Conservation (phyloP, 345 rosid species). For the Erucastrum elatum region DNA sequence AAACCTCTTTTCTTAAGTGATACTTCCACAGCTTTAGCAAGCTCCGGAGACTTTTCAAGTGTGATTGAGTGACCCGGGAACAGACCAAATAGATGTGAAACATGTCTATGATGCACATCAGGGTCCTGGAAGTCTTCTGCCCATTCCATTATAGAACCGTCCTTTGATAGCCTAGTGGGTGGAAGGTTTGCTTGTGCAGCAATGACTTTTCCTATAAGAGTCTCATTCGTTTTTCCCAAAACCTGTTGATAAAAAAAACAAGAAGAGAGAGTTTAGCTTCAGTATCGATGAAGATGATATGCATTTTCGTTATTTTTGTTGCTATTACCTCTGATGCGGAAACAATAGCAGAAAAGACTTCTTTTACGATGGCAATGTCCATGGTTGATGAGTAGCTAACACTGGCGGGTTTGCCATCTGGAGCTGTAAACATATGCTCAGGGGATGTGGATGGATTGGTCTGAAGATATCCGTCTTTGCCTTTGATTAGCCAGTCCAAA, state of each 20-base stretch:
- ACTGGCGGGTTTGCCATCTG: conserved; percentile 75
- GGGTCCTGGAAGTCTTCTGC: conserved; percentile 84
- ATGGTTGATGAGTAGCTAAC: conserved; percentile 96
- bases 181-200: conserved; percentile 65
- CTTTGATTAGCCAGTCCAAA: conserved; percentile 91
- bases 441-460: conserved; percentile 98
- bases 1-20: conserved; percentile 80
- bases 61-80: conserved; percentile 89
- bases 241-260: conserved; percentile 44
- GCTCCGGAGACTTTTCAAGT: conserved; percentile 61
- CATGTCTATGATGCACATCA: conserved; percentile 75
- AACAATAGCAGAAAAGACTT: conserved; percentile 66
- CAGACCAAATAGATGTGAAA: conserved; percentile 91
- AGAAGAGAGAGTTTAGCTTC: conserved; percentile 2
- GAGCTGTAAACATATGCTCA: conserved; percentile 78
- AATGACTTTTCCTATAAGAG: conserved; percentile 56
- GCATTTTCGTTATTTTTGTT: not conserved
- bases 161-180: conserved; percentile 67
- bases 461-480: conserved; percentile 68
- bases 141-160: conserved; percentile 99
- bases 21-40: conserved; percentile 70
- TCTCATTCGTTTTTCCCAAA: conserved; percentile 55
- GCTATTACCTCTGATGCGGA: conserved; percentile 78
- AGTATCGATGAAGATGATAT: conserved; percentile 7
- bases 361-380: conserved; percentile 84